A percentile compares a stretch with the other conserved stretches of the same genome.
phyloP scores from a whole-genome alignment of 1,139 yeast species.

The Hemisphaericaspora xylanilytica region DNA sequence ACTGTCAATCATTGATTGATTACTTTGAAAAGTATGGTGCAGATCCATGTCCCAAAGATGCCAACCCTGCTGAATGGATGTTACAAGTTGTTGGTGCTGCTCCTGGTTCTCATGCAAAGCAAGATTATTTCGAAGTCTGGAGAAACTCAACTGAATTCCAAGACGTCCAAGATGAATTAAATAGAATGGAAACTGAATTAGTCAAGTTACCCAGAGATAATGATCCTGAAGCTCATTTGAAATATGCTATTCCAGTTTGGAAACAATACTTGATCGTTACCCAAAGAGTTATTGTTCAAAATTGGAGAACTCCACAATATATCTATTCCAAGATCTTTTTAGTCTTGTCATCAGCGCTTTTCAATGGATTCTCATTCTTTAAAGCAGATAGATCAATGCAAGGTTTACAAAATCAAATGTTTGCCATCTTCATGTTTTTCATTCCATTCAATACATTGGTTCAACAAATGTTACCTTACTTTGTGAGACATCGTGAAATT shows the following conservation, averaged over 20 bases:
- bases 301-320: conserved; percentile 47
- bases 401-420: conserved; percentile 50
- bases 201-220: conserved; percentile 25
- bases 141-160: conserved; percentile 25
- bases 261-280: conserved; percentile 26
- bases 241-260: conserved; percentile 29
- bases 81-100: conserved; percentile 50
- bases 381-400: conserved; percentile 29
- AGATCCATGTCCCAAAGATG: conserved; percentile 38
- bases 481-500: conserved; percentile 32
- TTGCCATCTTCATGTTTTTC: conserved; percentile 54
- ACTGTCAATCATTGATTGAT: conserved; percentile 45
- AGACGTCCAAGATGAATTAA: conserved; percentile 23
- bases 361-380: conserved; percentile 47
- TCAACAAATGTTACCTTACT: conserved; percentile 47
- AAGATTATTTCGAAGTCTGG: conserved; percentile 36
- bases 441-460: conserved; percentile 49
- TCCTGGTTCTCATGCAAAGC: conserved; percentile 33
- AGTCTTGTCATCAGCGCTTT: conserved; percentile 39
- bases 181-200: conserved; percentile 31
- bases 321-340: conserved; percentile 40
- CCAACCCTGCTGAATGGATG: conserved; percentile 60
- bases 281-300: conserved; percentile 29
- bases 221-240: conserved; percentile 21
- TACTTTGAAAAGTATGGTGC: conserved; percentile 61